Percentiles rank a stretch among this genome's conserved stretches.
phyloP scores from a whole-genome alignment of 108 stramenopile genomes.

The Aureococcus anophagefferens region DNA sequence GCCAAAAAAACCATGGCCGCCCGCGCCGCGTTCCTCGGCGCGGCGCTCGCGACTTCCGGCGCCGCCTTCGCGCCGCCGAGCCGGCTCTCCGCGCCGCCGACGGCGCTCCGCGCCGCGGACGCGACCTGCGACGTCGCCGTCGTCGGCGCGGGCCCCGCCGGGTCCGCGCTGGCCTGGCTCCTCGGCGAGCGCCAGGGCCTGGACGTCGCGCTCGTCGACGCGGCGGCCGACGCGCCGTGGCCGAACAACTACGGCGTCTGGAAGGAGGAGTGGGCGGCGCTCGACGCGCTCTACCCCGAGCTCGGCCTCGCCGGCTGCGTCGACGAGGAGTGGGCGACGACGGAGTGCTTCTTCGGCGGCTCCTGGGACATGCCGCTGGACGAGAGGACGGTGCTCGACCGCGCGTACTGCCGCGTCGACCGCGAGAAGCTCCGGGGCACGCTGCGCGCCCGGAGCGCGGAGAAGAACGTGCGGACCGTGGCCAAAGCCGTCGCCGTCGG shows the following conservation, averaged over 20 bases:
- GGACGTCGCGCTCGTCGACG: constrained; percentile 65
- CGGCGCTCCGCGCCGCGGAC: too few species aligned
- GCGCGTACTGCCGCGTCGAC: constrained; percentile 73
- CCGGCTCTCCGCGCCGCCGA: too few species aligned
- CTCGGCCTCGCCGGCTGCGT: constrained; percentile 47
- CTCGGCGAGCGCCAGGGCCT: constrained; percentile 37
- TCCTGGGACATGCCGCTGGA: constrained; percentile 66
- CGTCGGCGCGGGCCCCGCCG: neutral
- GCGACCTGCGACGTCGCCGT: neutral
- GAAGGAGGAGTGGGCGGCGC: constrained; percentile 82
- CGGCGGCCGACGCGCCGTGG: constrained; percentile 64
- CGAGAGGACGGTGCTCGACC: constrained; percentile 55
- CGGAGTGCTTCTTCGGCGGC: constrained; percentile 87
- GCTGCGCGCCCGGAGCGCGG: constrained; percentile 36
- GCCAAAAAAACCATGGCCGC: too few species aligned
- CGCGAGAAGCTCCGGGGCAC: constrained; percentile 46
- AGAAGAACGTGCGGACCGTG: neutral
- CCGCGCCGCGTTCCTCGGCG: too few species aligned
- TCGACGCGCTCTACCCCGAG: constrained; percentile 33
- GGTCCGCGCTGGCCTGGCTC: constrained; percentile 9
- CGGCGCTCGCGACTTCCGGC: too few species aligned
- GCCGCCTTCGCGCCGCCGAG: too few species aligned
- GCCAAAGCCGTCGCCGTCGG: too few species aligned
- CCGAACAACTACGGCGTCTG: constrained; percentile 85
- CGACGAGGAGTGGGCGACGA: constrained; percentile 64